phyloP scores from a whole-genome alignment of 345 rosid genomes.

The Aquilaria sinensis region DNA sequence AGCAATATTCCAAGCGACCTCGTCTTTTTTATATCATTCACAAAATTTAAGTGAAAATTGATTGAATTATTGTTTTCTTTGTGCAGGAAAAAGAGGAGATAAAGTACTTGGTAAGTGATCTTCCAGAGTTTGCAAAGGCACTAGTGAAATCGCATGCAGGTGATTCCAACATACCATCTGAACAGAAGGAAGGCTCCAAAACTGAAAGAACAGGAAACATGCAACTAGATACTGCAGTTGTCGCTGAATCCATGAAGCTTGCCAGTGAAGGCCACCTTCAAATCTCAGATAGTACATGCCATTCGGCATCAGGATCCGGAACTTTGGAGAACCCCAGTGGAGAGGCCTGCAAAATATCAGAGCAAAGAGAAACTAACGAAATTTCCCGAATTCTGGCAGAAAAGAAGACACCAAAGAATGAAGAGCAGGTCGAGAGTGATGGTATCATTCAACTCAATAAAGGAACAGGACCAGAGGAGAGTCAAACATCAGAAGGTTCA shows the following conservation, averaged over 20 bases:
- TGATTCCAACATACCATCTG: constrained; percentile 23
- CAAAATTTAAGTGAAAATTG: background rate
- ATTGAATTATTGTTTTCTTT: background rate
- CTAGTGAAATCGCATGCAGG: constrained; percentile 15
- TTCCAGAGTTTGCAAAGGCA: constrained; percentile 6
- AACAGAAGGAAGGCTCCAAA: constrained; percentile 21
- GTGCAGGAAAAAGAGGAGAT: constrained; percentile 31
- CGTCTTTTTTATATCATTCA: too few species aligned
- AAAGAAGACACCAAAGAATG: constrained; percentile 11
- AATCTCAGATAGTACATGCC: constrained; percentile 24
- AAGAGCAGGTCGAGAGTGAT: constrained; percentile 10
- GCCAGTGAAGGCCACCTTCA: constrained; percentile 20
- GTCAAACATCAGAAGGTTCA: constrained; percentile 8
- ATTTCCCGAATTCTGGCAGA: constrained; percentile 16
- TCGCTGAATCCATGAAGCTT: constrained; percentile 11
- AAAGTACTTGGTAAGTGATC: constrained; percentile 11
- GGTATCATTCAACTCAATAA: constrained; percentile 5
- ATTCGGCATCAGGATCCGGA: constrained; percentile 31
- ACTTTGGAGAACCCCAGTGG: constrained; percentile 23
- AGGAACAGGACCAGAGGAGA: constrained; percentile 19
- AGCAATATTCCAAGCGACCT: too few species aligned
- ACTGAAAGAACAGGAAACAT: constrained; percentile 16
- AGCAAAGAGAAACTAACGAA: constrained; percentile 10
- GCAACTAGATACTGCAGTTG: constrained; percentile 17
- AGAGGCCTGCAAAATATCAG: constrained; percentile 15